A percentile compares a stretch with the other conserved stretches of the same genome.
Evolutionary conservation across 208 protist genomes (phyloP).

Genomic region (Trypanosoma scelopori): DNA sequence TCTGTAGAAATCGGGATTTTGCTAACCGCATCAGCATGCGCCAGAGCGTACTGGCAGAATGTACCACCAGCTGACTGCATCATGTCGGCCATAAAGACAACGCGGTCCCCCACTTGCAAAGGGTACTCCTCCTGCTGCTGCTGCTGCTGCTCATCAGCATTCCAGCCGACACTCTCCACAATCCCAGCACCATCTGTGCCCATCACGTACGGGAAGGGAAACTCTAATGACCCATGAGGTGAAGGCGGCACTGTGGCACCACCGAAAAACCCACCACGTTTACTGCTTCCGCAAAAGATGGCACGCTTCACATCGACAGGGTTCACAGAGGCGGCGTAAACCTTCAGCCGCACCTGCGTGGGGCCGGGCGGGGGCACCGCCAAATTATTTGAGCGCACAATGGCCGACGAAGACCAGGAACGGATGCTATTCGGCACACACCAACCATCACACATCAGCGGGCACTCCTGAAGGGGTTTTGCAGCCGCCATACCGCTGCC

Average conservation of each 20-base stretch:
- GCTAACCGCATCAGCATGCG: constrained; percentile 45
- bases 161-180: constrained; percentile 69
- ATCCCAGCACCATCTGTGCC: constrained; percentile 68
- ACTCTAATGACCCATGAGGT: constrained; percentile 29
- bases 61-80: constrained; percentile 40
- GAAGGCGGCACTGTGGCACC: constrained; percentile 6
- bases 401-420: constrained; percentile 14
- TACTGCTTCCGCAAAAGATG: constrained; percentile 9
- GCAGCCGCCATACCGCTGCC: neutral
- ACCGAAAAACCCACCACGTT: constrained; percentile 5
- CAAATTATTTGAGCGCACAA: constrained; percentile 26
- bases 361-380: constrained; percentile 43
- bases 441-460: constrained; percentile 22
- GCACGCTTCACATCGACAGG: constrained; percentile 51
- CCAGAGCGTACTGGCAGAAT: constrained; percentile 71
- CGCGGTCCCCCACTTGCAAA: constrained; percentile 56
- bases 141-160: constrained; percentile 15
- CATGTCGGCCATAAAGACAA: constrained; percentile 62
- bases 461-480: neutral
- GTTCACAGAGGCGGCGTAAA: constrained; percentile 73
- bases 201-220: constrained; percentile 58
- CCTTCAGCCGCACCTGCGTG: constrained; percentile 56
- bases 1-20: constrained; percentile 40
- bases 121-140: constrained; percentile 14
- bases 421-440: constrained; percentile 7